Evolutionary conservation across 768 basidiomycete species (phyloP), one percentile per base, ranked within the genome.

Genomic region (Tylopilus balloui): DNA sequence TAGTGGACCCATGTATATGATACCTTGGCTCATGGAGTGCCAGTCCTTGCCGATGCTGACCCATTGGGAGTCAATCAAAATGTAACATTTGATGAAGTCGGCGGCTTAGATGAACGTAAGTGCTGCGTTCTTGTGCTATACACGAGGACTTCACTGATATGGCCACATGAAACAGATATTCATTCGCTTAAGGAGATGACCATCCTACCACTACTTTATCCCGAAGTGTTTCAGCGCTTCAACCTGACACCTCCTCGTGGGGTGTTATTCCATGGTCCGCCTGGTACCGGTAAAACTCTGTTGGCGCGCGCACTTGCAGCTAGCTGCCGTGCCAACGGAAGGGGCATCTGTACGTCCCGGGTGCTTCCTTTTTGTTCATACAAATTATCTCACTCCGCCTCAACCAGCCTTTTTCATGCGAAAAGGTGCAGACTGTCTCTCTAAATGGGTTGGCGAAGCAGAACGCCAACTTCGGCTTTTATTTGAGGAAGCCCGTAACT

Each of bases 381-480:
- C 19, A 21, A 21, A 10, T 17, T 24, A 46, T 25, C 42, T 50
- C 17, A 47, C 32, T 19, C 24, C 12, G 11, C 19, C 2, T n/a
- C 5, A 4, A 34, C 10, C 56, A 94, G 93, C 96, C 2, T 99
- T 99, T 75, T 99, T 95, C 77, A 98, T 99, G 96, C 86, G 96
- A 42, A 99, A 99, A 71, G 96, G 96, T 17, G 96, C 96, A 28
- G 96, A 99, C 68, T 91, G 89, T 57, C 76, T 98, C 24, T 94
- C 92, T 7, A 99, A 99, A 72, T 99, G 95, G 95, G 96, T 99
- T 12, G 96, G 96, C 45, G 96, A 99, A 71, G 95, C 96, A 6
- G 96, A 98, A 64, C 83, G 96, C 2, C 95, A 97, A 65, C 77
- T 99, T 3, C 83, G 96, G 1, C 77, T 97, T 34, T 76, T 98